These are phyloP conservation scores for Claviceps pazoutovae DNA, from an alignment of 2,329 filamentous ascomycete species.

Conservation along the genomic window DNA sequence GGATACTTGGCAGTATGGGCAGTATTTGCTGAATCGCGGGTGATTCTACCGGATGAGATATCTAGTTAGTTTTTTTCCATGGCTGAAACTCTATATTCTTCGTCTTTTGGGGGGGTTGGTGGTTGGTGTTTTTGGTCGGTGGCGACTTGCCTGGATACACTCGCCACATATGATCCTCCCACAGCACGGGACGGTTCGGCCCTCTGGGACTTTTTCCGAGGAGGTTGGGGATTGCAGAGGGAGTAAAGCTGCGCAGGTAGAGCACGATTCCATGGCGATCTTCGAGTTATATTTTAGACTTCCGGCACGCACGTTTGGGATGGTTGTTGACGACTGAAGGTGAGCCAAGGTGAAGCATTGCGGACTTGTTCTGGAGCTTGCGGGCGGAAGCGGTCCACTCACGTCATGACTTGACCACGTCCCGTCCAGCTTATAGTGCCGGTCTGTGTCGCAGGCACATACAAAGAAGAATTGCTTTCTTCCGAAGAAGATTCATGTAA, in stretches of 20 bases:
- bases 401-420: constrained; percentile 2
- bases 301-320: background rate
- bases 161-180: constrained; percentile 54
- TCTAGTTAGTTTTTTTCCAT: background rate
- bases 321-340: background rate
- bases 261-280: constrained; percentile 38
- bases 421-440: too few relatives aligned
- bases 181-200: constrained; percentile 55
- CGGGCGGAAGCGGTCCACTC: background rate
- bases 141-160: constrained; percentile 46
- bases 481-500: background rate
- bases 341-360: too few relatives aligned
- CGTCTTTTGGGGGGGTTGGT: background rate
- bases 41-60: constrained; percentile 33
- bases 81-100: background rate
- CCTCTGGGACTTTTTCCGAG: constrained; percentile 46
- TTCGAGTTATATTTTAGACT: too few relatives aligned
- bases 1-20: constrained; percentile 67
- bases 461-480: background rate
- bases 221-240: constrained; percentile 36
- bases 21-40: constrained; percentile 49
- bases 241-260: constrained; percentile 54
- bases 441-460: background rate
- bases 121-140: background rate
- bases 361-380: background rate